Base-by-base conservation (phyloP, 1,139 yeast genomes). In the Yamadazyma diddensiae region DNA sequence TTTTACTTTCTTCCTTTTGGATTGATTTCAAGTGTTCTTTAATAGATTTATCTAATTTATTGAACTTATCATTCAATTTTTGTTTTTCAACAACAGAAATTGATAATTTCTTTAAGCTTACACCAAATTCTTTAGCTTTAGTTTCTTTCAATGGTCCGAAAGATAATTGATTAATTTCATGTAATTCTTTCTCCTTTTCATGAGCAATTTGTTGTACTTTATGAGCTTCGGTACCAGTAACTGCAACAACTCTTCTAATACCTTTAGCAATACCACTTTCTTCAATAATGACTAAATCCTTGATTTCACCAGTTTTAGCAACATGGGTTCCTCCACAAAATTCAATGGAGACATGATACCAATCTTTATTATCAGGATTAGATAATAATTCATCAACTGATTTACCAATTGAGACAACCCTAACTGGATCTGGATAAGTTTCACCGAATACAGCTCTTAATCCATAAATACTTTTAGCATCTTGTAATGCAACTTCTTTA, bases 271-370 rank as follows among this genome's bases (percentile, higher is more conserved):
- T 92, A 64, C 98, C 98, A 42, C 88, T 78, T 65, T 92, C 99
- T 70, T 92, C 99, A 45, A 82, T 70, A 36, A 92, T 75, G 27
- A 92, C 85, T 46, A 92, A 77, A 49, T 85, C 92, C 61, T 88
- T 88, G 57, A 92, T 94, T 43, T 92, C 98, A 39, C 92, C 85
- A 15, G 98, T 90, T 59, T 82, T 82, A 34, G 78, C 75, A 45
- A 92, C 97, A 54, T 92, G 99, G 12, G 98, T 92, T 63, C 99
- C 99, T 65, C 99, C 99, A 65, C 99, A 92, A 72, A 92, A 90
- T 66, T 94, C 99, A 48, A 94, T 72, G 4, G 97, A 86, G 49
- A 76, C 70, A 34, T 76, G 67, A 47, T 62, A 64, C 97, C 98
- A 92, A 51, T 84, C 76, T 33, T 65, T 65, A 52, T 75, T 83